Evolutionary conservation across 768 basidiomycete genomes (phyloP).

Genomic region (Mycena pura): DNA sequence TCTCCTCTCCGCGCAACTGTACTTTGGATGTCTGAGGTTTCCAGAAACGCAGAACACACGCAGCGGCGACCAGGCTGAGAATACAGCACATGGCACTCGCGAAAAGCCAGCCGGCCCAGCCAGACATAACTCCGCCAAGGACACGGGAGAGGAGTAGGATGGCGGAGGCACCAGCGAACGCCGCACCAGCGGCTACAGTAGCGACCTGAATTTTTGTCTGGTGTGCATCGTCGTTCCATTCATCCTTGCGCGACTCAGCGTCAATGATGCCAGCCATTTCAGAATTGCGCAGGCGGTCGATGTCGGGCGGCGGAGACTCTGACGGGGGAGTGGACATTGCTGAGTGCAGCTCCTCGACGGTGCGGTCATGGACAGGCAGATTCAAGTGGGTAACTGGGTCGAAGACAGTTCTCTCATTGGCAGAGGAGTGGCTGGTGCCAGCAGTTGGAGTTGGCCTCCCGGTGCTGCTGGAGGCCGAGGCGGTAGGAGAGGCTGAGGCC

Average conservation of each 20-base stretch:
- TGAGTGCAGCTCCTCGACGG: slow-evolving; percentile 43
- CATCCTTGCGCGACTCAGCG: slow-evolving; percentile 35
- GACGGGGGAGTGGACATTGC: slow-evolving; percentile 31
- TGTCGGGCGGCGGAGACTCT: slow-evolving; percentile 21
- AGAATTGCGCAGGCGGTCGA: slow-evolving; percentile 26
- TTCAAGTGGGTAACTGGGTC: slow-evolving; percentile 50
- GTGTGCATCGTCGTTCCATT: slow-evolving; percentile 42
- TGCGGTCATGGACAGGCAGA: slow-evolving; percentile 43
- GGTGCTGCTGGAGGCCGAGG: neutral
- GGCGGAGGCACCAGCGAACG: slow-evolving; percentile 2
- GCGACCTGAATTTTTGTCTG: slow-evolving; percentile 39
- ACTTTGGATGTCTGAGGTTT: slow-evolving; percentile 1
- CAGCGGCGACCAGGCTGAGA: slow-evolving; percentile 36
- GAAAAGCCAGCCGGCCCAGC: slow-evolving; percentile 13
- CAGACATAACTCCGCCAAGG: neutral
- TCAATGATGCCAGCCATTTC: slow-evolving; percentile 38
- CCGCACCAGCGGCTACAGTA: slow-evolving; percentile 33
- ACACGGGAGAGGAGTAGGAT: slow-evolving; percentile 13
- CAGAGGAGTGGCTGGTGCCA: neutral
- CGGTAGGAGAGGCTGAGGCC: neutral
- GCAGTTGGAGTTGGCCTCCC: too few relatives aligned
- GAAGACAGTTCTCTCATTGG: slow-evolving; percentile 34
- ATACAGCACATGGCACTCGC: slow-evolving; percentile 28
- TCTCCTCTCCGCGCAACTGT: slow-evolving; percentile 12
- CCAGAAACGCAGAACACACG: slow-evolving; percentile 33